Base-by-base conservation (phyloP, 1,284 basidiomycete species). In the Meripilus lineatus region DNA sequence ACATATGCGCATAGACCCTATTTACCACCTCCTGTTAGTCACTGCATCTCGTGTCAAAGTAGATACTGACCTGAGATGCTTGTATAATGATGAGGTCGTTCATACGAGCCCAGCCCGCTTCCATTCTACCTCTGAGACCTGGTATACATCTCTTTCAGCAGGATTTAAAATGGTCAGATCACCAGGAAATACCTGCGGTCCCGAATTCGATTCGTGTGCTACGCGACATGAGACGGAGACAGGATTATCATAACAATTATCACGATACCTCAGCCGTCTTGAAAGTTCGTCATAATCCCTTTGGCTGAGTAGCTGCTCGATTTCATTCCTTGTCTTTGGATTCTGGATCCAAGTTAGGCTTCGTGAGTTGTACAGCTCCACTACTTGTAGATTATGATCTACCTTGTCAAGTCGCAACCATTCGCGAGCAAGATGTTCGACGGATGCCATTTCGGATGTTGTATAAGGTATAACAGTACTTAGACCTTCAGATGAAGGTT, bases 81-180 rank as follows among this genome's bases (percentile, higher is more conserved):
- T 92, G 89, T 32, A 90, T 82, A 42, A 93, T 70, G 37, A 81
- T 87, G 41, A 93, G 64, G 59, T 91, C 87, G 58, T 93, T 93
- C 87, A 93, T 92, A 42, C 84, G 74, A 17, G 84, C 72, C 76
- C 84, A 91, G 2, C 89, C 89, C 6, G 89, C 88, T 56, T 88
- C 84, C 89, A 93, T 93, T 50, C 67, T 72, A 4, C 84, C 89
- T 53, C 90, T 67, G 14, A 93, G 69, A 39, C 89, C 89, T 87
- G 50, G n/a, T 4, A 32, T 32, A 4, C 24, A 34, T 17, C 5
- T 4, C 21, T 20, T 20, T 34, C 21, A 33, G 10, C n/a, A 28
- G 5, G 35, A 20, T 23, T 33, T 6, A 25, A 5, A 39, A 5
- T 7, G 10, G 21, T 13, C 13, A 32, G 7, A 14, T 40, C 20